Percentiles rank a stretch among this genome's conserved stretches.
phyloP scores from a whole-genome alignment of 345 rosid species.

The Pseudoturritis turrita region DNA sequence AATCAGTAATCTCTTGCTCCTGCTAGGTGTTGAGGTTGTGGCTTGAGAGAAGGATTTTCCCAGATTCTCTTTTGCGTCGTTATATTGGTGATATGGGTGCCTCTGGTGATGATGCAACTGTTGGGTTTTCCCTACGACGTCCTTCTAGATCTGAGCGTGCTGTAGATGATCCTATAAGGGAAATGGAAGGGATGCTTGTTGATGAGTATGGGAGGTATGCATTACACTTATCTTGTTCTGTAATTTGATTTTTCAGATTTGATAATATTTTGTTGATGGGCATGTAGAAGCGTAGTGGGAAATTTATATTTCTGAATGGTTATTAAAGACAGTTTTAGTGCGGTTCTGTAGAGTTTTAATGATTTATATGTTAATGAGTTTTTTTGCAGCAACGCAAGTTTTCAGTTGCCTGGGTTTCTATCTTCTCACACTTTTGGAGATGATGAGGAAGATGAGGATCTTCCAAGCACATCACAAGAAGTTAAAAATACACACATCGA shows the following conservation, averaged over 20 bases:
- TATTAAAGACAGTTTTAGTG: neutral
- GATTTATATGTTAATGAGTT: neutral
- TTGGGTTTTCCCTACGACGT: slow-evolving; percentile 61
- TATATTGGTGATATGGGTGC: slow-evolving; percentile 79
- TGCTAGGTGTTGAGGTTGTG: slow-evolving; percentile 81
- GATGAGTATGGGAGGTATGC: slow-evolving; percentile 98
- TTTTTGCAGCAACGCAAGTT: slow-evolving; percentile 71
- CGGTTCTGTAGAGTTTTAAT: neutral
- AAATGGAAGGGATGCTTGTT: slow-evolving; percentile 97
- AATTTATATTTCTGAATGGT: neutral
- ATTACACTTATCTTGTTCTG: neutral
- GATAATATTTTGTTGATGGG: slow-evolving; percentile 1
- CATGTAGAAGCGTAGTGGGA: neutral
- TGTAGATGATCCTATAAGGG: slow-evolving; percentile 90
- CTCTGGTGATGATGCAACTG: slow-evolving; percentile 61
- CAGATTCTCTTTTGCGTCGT: slow-evolving; percentile 67
- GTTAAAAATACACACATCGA: slow-evolving; percentile 35
- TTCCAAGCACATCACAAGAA: slow-evolving; percentile 42
- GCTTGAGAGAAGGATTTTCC: slow-evolving; percentile 89
- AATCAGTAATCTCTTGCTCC: slow-evolving; percentile 23
- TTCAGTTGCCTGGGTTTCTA: slow-evolving; percentile 77
- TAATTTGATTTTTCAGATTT: neutral
- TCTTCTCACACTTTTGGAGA: slow-evolving; percentile 60
- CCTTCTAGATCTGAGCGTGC: slow-evolving; percentile 95
- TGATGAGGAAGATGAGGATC: slow-evolving; percentile 56